Evolutionary conservation across 805 yeast genomes (phyloP).

Genomic region (Cyberlindnera japonica): DNA sequence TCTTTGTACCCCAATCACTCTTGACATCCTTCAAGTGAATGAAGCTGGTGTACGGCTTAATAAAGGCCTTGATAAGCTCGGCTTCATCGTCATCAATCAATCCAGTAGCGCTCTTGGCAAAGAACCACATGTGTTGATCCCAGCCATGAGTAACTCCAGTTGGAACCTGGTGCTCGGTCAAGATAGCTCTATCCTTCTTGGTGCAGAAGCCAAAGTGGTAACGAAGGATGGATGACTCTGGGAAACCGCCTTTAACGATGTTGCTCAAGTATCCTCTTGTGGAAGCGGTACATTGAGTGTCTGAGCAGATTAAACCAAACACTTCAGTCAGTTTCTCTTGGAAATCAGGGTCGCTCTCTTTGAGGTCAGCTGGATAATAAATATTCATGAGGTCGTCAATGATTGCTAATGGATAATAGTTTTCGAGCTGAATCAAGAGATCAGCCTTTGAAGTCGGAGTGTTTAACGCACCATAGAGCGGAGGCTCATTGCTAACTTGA

Average conservation of each 20-base stretch:
- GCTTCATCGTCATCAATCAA: conserved; percentile 8
- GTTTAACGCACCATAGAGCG: conserved; percentile 29
- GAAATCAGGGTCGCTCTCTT: conserved; percentile 11
- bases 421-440: conserved; percentile 32
- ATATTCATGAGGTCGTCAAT: conserved; percentile 21
- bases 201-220: conserved; percentile 23
- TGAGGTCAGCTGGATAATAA: conserved; percentile 21
- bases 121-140: conserved; percentile 36
- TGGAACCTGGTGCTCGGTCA: conserved; percentile 19
- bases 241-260: conserved; percentile 23
- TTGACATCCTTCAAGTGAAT: conserved; percentile 3
- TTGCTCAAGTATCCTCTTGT: conserved; percentile 33
- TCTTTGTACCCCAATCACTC: conserved; percentile 6
- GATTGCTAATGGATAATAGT: conserved; percentile 31
- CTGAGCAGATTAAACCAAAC: conserved; percentile 35
- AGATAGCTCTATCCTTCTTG: conserved; percentile 15
- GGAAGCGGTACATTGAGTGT: conserved; percentile 37
- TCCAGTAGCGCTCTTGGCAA: conserved; percentile 10
- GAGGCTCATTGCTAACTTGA: conserved; percentile 34
- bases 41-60: conserved; percentile 25
- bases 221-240: conserved; percentile 26
- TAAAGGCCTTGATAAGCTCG: conserved; percentile 1
- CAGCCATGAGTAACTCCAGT: conserved; percentile 36
- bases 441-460: conserved; percentile 27
- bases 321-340: conserved; percentile 18